Conservation (phyloP, 768 basidiomycete species). For the Pleurotus salmoneostramineus region DNA sequence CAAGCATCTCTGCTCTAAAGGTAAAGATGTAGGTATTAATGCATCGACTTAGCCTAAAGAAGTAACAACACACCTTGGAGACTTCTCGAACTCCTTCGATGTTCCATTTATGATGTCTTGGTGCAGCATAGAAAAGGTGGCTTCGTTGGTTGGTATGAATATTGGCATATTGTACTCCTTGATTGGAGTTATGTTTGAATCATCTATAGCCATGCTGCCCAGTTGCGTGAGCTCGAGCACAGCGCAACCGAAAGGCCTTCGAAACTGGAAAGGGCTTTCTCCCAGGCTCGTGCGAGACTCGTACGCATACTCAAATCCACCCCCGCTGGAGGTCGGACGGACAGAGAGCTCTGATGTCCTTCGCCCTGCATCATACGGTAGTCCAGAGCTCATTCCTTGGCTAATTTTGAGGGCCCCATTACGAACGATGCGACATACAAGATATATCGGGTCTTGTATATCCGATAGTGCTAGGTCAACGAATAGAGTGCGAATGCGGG, state of each 20-base stretch:
- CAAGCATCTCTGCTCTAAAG: conserved; percentile 78
- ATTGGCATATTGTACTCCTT: conserved; percentile 88
- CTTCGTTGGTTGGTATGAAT: conserved; percentile 77
- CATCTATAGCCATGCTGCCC: conserved; percentile 54
- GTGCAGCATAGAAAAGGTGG: conserved; percentile 88
- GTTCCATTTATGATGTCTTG: conserved; percentile 89
- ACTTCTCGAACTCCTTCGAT: conserved; percentile 78
- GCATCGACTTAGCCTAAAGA: background rate
- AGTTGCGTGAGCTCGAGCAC: conserved; percentile 83
- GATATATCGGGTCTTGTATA: conserved; percentile 78
- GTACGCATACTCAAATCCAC: conserved; percentile 10
- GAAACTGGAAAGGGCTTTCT: conserved; percentile 49
- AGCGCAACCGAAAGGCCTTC: conserved; percentile 95
- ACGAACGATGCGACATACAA: conserved; percentile 88
- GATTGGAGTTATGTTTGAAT: conserved; percentile 56
- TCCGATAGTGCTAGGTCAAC: conserved; percentile 85
- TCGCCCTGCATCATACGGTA: conserved; percentile 36
- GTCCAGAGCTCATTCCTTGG: conserved; percentile 43
- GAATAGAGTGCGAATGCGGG: conserved; percentile 82
- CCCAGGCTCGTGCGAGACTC: conserved; percentile 18
- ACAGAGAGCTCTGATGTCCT: conserved; percentile 53
- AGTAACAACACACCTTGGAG: conserved; percentile 53
- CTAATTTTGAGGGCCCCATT: conserved; percentile 84
- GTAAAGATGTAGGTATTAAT: conserved; percentile 5
- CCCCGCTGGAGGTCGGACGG: conserved; percentile 22